Conservation (phyloP, 768 basidiomycete genomes). For the Leccinellum rugosiceps region DNA sequence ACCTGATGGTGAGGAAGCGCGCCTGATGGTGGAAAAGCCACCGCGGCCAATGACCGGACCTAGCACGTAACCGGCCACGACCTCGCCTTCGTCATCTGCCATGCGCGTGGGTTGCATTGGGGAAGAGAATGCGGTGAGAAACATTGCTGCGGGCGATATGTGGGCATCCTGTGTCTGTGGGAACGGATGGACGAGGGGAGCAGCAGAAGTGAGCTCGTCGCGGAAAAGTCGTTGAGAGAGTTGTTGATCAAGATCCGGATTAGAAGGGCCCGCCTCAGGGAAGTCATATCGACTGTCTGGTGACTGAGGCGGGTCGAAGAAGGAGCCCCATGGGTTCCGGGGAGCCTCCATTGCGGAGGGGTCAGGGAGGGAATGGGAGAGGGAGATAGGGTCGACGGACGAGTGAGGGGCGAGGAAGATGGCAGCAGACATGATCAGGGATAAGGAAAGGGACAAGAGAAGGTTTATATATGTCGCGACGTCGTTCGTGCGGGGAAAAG, state of each 20-base stretch:
- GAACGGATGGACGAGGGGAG: neutral
- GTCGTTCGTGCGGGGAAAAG: constrained; percentile 14
- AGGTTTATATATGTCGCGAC: neutral
- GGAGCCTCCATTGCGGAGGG: constrained; percentile 8
- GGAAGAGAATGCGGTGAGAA: constrained; percentile 62
- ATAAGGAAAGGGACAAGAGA: neutral
- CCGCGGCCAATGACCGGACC: constrained; percentile 77
- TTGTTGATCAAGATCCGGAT: constrained; percentile 30
- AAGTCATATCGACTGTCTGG: neutral
- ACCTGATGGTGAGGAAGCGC: constrained; percentile 59
- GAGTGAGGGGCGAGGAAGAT: constrained; percentile 2
- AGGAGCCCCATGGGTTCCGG: constrained; percentile 9
- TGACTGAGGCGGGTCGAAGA: constrained; percentile 1
- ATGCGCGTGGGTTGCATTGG: constrained; percentile 32
- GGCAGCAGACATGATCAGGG: constrained; percentile 1
- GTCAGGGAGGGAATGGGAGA: constrained; percentile 8
- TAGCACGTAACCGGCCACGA: constrained; percentile 68
- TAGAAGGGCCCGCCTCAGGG: constrained; percentile 1
- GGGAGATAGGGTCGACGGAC: neutral
- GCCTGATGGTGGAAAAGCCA: constrained; percentile 76
- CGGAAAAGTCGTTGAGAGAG: constrained; percentile 13
- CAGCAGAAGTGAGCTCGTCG: neutral
- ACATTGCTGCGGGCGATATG: constrained; percentile 70
- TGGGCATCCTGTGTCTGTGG: constrained; percentile 16
- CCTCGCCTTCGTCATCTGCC: constrained; percentile 66